A percentile compares a stretch with the other conserved stretches of the same genome.
Evolutionary conservation across 2,329 filamentous ascomycete genomes (phyloP).

Genomic region (Arthrobotrys pseudoclavata): DNA sequence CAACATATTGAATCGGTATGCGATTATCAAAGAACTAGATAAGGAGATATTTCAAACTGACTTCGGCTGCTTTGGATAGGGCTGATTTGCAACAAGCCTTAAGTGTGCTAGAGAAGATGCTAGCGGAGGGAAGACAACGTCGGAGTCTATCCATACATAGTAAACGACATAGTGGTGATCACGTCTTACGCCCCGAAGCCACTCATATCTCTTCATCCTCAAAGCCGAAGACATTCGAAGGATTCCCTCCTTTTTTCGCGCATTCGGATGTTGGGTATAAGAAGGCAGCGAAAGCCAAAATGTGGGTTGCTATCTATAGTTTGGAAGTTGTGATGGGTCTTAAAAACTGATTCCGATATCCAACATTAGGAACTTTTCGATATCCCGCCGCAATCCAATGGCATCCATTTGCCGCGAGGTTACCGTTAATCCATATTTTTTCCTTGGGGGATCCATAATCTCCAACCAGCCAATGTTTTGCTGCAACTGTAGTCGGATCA

Average conservation of each 20-base stretch:
- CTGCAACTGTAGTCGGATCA: slow-evolving; percentile 48
- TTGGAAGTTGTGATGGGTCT: background rate
- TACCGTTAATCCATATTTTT: slow-evolving; percentile 53
- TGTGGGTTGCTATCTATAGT: slow-evolving; percentile 9
- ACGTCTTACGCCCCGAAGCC: slow-evolving; percentile 42
- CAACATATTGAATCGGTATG: slow-evolving; percentile 50
- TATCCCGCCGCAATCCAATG: slow-evolving; percentile 58
- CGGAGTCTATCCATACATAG: slow-evolving; percentile 37
- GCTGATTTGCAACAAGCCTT: slow-evolving; percentile 54
- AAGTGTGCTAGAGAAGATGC: slow-evolving; percentile 47
- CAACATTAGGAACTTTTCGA: slow-evolving; percentile 49
- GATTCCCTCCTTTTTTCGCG: slow-evolving; percentile 52
- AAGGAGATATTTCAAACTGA: background rate
- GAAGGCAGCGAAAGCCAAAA: slow-evolving; percentile 47
- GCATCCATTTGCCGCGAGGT: slow-evolving; percentile 51
- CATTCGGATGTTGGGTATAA: slow-evolving; percentile 46
- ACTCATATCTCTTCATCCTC: slow-evolving; percentile 35
- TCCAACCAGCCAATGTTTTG: slow-evolving; percentile 56
- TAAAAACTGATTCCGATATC: background rate
- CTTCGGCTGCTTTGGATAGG: slow-evolving; percentile 1
- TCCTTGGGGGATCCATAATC: slow-evolving; percentile 51
- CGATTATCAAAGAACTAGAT: background rate
- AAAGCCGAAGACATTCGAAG: slow-evolving; percentile 52
- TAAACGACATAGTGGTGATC: slow-evolving; percentile 13
- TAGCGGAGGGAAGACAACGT: slow-evolving; percentile 43